These are phyloP conservation scores for Fusarium temperatum DNA, from an alignment of 2,329 filamentous ascomycete species.

Conservation along the genomic window DNA sequence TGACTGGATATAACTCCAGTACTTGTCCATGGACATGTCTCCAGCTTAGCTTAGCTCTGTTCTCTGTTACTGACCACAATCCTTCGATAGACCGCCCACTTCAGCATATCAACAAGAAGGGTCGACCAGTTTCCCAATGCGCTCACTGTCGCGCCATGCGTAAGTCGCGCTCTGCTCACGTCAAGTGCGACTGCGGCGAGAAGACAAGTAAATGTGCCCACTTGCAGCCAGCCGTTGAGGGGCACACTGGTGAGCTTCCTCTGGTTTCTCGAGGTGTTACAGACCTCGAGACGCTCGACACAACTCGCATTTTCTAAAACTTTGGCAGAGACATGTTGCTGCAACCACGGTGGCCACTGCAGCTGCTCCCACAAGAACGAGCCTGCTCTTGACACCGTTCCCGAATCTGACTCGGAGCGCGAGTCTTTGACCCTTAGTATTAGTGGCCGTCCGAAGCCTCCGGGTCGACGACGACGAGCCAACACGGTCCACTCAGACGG, in stretches of 20 bases:
- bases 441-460: constrained; percentile 52
- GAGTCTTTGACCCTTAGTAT: constrained; percentile 46
- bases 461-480: constrained; percentile 63
- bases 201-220: constrained; percentile 80
- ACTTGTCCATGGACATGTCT: not conserved
- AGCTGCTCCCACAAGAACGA: constrained; percentile 73
- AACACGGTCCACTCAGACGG: constrained; percentile 71
- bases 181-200: constrained; percentile 96
- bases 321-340: constrained; percentile 70
- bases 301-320: constrained; percentile 27
- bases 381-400: constrained; percentile 66
- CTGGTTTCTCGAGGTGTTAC: constrained; percentile 7
- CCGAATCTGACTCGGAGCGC: constrained; percentile 69
- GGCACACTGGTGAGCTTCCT: constrained; percentile 64
- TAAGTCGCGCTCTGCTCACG: constrained; percentile 93
- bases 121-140: constrained; percentile 96
- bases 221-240: constrained; percentile 64
- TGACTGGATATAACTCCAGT: not conserved
- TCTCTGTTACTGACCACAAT: constrained; percentile 38
- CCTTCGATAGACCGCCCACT: constrained; percentile 78
- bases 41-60: not conserved
- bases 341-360: constrained; percentile 74
- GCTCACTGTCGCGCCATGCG: constrained; percentile 95
- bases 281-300: constrained; percentile 5
- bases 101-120: constrained; percentile 96